Base-by-base conservation (phyloP, 2,329 filamentous ascomycete species). In the Teratosphaeriaceae sp. region DNA sequence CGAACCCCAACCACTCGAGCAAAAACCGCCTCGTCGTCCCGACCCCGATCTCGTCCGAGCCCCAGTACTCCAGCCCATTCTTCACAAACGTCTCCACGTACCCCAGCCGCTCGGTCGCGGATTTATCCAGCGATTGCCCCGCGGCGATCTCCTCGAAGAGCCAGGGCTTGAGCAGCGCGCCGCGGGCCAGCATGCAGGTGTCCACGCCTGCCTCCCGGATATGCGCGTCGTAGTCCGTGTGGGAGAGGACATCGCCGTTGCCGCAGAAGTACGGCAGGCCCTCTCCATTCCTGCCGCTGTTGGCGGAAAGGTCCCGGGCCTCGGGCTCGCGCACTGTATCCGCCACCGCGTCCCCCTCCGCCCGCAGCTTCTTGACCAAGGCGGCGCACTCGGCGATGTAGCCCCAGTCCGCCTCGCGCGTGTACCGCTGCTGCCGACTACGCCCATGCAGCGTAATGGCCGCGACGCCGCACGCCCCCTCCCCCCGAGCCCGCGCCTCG, bases 101-200 rank as follows among this genome's bases (percentile, higher is more conserved):
- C 26, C 72, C 69, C 22, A 98, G 76, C 45, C 92, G 84, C 71
- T 98, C 90, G 3, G 81, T 76, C 2, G 90, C 84, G 3, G 86
- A 88, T 66, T 98, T 98, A 72, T 98, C 92, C 29, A 98, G 78
- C 61, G 97, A 96, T 66, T 97, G 92, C 3, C 85, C 85, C 49
- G 81, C 78, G 53, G 86, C 79, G 43, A 98, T 97, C 67, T 98
- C 92, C 65, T 98, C 92, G 61, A 97, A 98, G 49, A 98, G 74
- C 92, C 92, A 98, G 1, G 92, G 92, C 69, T 98, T 98, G 68
- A 97, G 87, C 45, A 98, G 76, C 8, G 92, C 92, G 44, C 92
- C 92, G 47, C 92, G 85, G n/a, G 83, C 92, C 48, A 97, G 80
- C 92, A 98, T 97, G 61, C 95, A 85, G n/a, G 81, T 81, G 68